Conservation (phyloP, 345 rosid genomes). For the Rhizophora mangle region DNA sequence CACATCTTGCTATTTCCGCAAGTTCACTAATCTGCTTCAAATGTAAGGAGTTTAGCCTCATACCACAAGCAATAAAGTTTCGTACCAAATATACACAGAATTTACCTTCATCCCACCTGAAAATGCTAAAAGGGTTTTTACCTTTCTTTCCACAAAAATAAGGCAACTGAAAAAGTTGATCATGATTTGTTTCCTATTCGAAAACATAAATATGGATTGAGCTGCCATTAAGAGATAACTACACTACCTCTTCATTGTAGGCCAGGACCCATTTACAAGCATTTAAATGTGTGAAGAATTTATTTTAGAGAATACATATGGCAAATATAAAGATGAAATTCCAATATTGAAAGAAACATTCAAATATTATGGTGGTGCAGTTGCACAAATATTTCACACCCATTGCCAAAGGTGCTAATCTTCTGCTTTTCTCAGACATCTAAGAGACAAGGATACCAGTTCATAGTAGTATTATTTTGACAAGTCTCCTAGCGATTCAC, state of each 20-base stretch:
- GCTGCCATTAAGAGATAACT: neutral
- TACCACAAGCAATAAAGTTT: constrained; percentile 1
- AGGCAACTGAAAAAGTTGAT: neutral
- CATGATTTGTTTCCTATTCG: too few relatives aligned
- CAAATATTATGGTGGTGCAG: neutral
- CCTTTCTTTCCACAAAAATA: neutral
- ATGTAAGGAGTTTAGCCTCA: constrained; percentile 22
- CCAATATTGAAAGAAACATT: neutral
- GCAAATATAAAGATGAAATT: neutral
- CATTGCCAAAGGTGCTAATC: too few relatives aligned
- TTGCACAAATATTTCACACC: too few relatives aligned
- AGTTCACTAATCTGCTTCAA: constrained; percentile 87
- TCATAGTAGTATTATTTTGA: neutral
- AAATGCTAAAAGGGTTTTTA: neutral
- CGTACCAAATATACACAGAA: constrained; percentile 4
- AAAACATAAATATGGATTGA: neutral
- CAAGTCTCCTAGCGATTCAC: too few relatives aligned
- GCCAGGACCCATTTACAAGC: neutral
- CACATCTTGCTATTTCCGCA: constrained; percentile 96
- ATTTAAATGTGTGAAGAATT: neutral
- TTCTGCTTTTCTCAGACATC: neutral
- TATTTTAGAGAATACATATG: neutral
- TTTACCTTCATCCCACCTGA: constrained; percentile 1
- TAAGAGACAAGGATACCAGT: neutral
- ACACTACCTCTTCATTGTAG: neutral